A percentile compares a stretch with the other conserved stretches of the same genome.
Evolutionary conservation across 2,329 filamentous ascomycete species (phyloP).

Genomic region (Ascochyta lentis): DNA sequence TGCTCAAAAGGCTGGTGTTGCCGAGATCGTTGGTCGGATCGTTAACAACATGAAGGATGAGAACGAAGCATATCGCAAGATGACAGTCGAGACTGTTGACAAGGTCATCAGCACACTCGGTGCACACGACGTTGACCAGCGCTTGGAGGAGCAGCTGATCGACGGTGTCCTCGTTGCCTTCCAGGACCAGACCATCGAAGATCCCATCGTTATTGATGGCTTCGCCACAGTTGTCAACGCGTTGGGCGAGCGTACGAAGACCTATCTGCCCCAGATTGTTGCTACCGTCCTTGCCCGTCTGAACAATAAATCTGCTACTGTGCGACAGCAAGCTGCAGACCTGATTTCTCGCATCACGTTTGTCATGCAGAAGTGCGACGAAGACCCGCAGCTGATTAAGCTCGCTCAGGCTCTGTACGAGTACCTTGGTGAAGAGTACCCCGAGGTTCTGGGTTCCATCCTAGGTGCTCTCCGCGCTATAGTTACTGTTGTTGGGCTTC

Average conservation of each 20-base stretch:
- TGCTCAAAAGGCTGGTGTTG: constrained; percentile 95
- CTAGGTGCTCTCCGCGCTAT: constrained; percentile 93
- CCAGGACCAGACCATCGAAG: constrained; percentile 97
- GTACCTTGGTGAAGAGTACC: constrained; percentile 97
- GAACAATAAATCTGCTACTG: constrained; percentile 97
- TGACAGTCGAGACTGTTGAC: constrained; percentile 98
- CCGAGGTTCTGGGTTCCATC: constrained; percentile 95
- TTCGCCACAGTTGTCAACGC: constrained; percentile 98
- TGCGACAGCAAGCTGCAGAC: constrained; percentile 95
- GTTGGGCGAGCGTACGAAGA: constrained; percentile 90
- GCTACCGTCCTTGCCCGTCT: constrained; percentile 94
- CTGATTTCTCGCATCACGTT: constrained; percentile 96
- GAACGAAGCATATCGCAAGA: constrained; percentile 96
- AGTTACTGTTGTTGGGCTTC: constrained; percentile 96
- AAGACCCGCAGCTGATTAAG: constrained; percentile 95
- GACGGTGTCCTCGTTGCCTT: constrained; percentile 96
- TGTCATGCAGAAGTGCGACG: constrained; percentile 98
- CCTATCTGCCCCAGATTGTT: constrained; percentile 95
- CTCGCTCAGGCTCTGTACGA: constrained; percentile 95
- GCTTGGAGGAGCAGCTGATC: constrained; percentile 90
- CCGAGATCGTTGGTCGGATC: constrained; percentile 91
- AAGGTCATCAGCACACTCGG: constrained; percentile 94
- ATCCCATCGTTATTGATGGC: constrained; percentile 94
- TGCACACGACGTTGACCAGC: constrained; percentile 90
- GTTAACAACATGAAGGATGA: constrained; percentile 98